Evolutionary conservation across 345 rosid species (phyloP), one percentile per base, ranked within the genome.

Genomic region (Viola odorata): DNA sequence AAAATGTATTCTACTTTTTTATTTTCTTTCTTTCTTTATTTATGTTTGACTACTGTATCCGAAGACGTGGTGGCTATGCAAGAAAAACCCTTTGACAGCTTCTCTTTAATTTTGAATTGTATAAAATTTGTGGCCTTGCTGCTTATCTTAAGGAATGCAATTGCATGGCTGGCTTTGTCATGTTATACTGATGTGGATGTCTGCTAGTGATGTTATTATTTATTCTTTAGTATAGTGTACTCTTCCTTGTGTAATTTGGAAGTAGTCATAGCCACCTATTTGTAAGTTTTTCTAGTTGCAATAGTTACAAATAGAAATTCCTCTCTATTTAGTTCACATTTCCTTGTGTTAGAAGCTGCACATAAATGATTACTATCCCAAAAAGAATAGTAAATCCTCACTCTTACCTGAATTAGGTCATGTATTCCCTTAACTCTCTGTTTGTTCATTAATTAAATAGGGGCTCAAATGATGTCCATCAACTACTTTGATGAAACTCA

Each of bases 41-140:
- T 58, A 4, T 37, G 37, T 12, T 5, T 60, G 41, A 5, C 12
- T 39, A 37, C 4, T 61, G 37, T 6, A 45, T 14, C 53, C 12
- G 16, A 16, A 32, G 8, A 12, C 12, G 3, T 52, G 60, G 38
- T 13, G 37, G 0, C 8, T 45, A 12, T 65, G n/a, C 50, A 2
- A 23, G 32, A 50, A 45, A 37, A 59, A 60, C 60, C 63, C 61
- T 50, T 58, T 53, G 65, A 16, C 42, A n/a, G 57, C 52, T 61
- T 48, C 45, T 17, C 13, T 54, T 12, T 44, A 50, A 55, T 3
- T 61, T 64, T 57, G 37, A 51, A 37, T 50, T 72, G 12, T 37
- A 42, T 49, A 23, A 23, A 23, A 23, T 53, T 60, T 55, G 16
- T n/a, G 61, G 40, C 50, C 55, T 52, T 45, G 36, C 10, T 55